These are phyloP conservation scores for Imleria badia DNA, from an alignment of 768 basidiomycete species.

Conservation along the genomic window DNA sequence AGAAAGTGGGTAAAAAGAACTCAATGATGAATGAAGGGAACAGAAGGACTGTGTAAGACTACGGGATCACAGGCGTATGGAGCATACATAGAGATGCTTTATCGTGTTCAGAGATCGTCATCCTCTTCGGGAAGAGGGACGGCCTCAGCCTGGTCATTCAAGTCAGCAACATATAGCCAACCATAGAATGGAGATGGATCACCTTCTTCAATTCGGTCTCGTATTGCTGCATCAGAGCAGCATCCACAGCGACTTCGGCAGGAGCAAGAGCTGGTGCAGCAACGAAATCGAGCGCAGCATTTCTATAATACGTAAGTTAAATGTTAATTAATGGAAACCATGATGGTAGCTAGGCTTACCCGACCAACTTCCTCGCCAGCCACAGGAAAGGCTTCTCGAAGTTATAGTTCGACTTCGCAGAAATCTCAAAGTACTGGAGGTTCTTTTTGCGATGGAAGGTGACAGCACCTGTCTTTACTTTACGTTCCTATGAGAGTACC, in stretches of 20 bases:
- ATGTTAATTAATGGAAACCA: background rate
- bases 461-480: conserved; percentile 98
- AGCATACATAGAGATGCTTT: conserved; percentile 18
- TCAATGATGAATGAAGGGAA: conserved; percentile 19
- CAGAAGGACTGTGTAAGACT: conserved; percentile 15
- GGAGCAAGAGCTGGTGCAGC: conserved; percentile 95
- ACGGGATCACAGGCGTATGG: conserved; percentile 20
- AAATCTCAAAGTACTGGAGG: conserved; percentile 99
- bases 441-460: conserved; percentile 99
- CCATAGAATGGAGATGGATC: conserved; percentile 17
- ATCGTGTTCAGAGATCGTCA: conserved; percentile 64
- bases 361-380: conserved; percentile 97
- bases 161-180: conserved; percentile 7
- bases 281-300: conserved; percentile 87
- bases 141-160: conserved; percentile 63
- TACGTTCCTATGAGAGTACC: conserved; percentile 76
- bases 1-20: conserved; percentile 20
- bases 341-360: conserved; percentile 50
- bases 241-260: conserved; percentile 87
- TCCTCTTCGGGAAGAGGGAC: conserved; percentile 99
- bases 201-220: conserved; percentile 72
- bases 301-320: conserved; percentile 45
- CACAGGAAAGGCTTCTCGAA: conserved; percentile 99
- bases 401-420: conserved; percentile 99
- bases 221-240: conserved; percentile 75